Evolutionary conservation across 495 filamentous ascomycete genomes (phyloP).

Genomic region (Neurospora sp.): DNA sequence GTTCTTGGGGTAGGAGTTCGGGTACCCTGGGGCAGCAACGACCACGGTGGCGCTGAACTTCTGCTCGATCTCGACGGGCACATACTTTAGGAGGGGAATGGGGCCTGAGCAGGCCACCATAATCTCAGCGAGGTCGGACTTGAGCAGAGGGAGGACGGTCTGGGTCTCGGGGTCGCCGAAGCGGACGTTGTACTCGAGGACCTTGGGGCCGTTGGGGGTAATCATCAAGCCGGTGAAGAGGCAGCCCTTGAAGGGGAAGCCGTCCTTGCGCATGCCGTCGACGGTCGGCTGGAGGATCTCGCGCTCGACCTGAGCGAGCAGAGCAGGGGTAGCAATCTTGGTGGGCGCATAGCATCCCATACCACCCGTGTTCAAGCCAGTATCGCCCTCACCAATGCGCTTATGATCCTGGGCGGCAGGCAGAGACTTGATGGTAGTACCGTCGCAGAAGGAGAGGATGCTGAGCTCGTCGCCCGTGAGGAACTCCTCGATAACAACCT

Average conservation of each 20-base stretch:
- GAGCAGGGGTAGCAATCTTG: slow-evolving; percentile 62
- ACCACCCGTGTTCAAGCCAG: slow-evolving; percentile 89
- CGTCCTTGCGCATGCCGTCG: slow-evolving; percentile 74
- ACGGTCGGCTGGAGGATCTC: slow-evolving; percentile 85
- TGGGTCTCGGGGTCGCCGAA: slow-evolving; percentile 97
- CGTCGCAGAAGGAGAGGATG: slow-evolving; percentile 85
- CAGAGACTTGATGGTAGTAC: slow-evolving; percentile 73
- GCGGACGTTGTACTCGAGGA: slow-evolving; percentile 93
- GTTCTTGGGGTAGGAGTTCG: slow-evolving; percentile 76
- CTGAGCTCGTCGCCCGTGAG: slow-evolving; percentile 87
- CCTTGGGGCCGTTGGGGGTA: slow-evolving; percentile 71
- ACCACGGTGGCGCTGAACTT: slow-evolving; percentile 82
- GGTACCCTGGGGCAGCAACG: slow-evolving; percentile 90
- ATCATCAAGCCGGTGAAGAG: slow-evolving; percentile 97
- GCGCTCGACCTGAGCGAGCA: slow-evolving; percentile 67
- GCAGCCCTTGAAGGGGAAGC: slow-evolving; percentile 70
- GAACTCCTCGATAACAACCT: slow-evolving; percentile 95
- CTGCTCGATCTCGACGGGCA: slow-evolving; percentile 55
- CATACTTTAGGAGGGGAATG: slow-evolving; percentile 59
- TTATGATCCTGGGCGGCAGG: slow-evolving; percentile 96
- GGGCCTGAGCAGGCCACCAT: slow-evolving; percentile 77
- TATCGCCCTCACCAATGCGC: slow-evolving; percentile 81
- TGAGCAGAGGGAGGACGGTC: slow-evolving; percentile 76
- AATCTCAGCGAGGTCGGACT: slow-evolving; percentile 81
- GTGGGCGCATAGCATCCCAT: slow-evolving; percentile 98